Evolutionary conservation across 805 yeast species (phyloP).

Genomic region (Metschnikowia lunata): DNA sequence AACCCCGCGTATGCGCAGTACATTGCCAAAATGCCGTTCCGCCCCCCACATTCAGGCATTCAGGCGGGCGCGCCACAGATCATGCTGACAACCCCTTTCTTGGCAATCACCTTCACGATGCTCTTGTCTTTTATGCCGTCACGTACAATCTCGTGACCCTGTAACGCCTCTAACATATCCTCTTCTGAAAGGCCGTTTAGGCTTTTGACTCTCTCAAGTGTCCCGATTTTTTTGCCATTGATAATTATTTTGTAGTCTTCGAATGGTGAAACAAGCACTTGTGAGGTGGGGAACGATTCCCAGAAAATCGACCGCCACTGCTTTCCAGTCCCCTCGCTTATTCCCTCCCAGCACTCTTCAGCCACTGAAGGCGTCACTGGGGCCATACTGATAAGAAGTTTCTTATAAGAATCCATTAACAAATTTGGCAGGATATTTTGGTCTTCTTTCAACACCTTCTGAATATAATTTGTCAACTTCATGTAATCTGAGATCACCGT

Average conservation of each 20-base stretch:
- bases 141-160: conserved; percentile 9
- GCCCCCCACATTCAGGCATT: conserved; percentile 5
- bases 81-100: conserved; percentile 46
- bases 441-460: conserved; percentile 32
- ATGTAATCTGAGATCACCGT: conserved; percentile 86
- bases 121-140: conserved; percentile 40
- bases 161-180: conserved; percentile 45
- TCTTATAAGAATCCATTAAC: conserved; percentile 46
- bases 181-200: conserved; percentile 38
- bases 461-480: conserved; percentile 63
- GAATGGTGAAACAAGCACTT: conserved; percentile 35
- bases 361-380: conserved; percentile 80
- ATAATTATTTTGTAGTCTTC: conserved; percentile 57
- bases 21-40: conserved; percentile 3
- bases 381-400: conserved; percentile 57
- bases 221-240: conserved; percentile 65
- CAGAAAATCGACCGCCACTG: conserved; percentile 49
- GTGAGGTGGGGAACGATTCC: conserved; percentile 62
- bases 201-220: conserved; percentile 34
- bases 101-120: conserved; percentile 53
- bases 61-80: conserved; percentile 13
- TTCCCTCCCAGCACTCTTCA: conserved; percentile 73
- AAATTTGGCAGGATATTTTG: conserved; percentile 34
- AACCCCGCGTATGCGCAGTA: not conserved
- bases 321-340: conserved; percentile 13